phyloP scores from a whole-genome alignment of 1,284 basidiomycete genomes.

The Leccinum laetum region DNA sequence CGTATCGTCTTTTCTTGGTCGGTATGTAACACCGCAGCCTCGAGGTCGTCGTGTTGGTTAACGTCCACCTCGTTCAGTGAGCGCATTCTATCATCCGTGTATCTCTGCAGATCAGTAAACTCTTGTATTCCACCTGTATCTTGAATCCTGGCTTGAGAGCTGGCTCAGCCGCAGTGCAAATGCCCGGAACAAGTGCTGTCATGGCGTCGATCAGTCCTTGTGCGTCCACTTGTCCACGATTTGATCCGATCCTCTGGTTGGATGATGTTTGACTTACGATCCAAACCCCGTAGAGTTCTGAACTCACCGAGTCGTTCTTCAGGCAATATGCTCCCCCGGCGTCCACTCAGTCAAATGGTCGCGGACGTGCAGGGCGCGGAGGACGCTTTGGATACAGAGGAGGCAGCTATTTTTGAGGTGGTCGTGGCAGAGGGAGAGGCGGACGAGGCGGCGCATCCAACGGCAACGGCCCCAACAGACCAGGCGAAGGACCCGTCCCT shows the following conservation, averaged over 20 bases:
- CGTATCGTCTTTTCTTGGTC: conserved; percentile 8
- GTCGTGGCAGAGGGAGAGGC: conserved; percentile 43
- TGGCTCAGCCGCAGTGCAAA: conserved; percentile 3
- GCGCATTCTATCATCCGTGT: conserved; percentile 12
- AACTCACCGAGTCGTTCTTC: conserved; percentile 1
- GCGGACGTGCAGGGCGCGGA: conserved; percentile 44
- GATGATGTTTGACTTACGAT: conserved; percentile 1
- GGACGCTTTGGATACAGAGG: conserved; percentile 51
- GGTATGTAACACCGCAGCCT: conserved; percentile 17
- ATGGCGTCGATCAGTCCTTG: conserved; percentile 13
- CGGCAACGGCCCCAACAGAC: conserved; percentile 36
- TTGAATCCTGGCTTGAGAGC: conserved; percentile 1
- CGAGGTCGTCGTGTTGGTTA: conserved; percentile 8
- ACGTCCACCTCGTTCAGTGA: conserved; percentile 17
- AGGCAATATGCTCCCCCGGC: background rate
- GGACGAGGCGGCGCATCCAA: conserved; percentile 49
- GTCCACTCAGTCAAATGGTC: conserved; percentile 24
- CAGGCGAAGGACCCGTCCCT: conserved; percentile 49
- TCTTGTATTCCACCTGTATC: conserved; percentile 18
- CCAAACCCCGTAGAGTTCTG: conserved; percentile 9
- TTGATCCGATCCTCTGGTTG: background rate
- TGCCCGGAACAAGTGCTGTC: background rate
- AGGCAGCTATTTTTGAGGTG: conserved; percentile 36
- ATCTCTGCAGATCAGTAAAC: conserved; percentile 15
- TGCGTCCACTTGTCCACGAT: conserved; percentile 13